phyloP scores from a whole-genome alignment of 352 stramenopile genomes.

The Globisporangium spinosum region DNA sequence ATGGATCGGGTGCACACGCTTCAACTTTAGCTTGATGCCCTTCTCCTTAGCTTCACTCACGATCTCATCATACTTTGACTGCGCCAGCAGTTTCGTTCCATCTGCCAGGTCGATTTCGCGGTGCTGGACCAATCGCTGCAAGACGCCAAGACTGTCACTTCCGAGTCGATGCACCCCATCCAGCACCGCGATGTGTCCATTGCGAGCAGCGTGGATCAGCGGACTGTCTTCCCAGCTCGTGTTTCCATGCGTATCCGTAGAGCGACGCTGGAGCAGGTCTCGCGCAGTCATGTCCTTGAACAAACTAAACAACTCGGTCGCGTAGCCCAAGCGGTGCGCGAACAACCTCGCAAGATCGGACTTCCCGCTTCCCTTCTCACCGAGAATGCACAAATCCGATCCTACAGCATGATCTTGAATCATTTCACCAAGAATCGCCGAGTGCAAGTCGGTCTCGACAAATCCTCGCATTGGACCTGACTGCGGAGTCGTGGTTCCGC shows the following conservation, averaged over 20 bases:
- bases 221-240: constrained; percentile 92
- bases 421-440: constrained; percentile 55
- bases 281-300: constrained; percentile 93
- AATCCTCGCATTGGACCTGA: constrained; percentile 34
- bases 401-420: constrained; percentile 76
- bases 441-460: constrained; percentile 57
- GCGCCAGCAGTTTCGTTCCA: constrained; percentile 74
- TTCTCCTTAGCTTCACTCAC: constrained; percentile 19
- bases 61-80: constrained; percentile 57
- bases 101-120: constrained; percentile 88
- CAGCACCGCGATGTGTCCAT: constrained; percentile 84
- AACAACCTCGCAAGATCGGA: constrained; percentile 67
- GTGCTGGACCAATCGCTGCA: constrained; percentile 87
- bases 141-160: constrained; percentile 84
- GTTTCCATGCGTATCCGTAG: constrained; percentile 83
- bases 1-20: constrained; percentile 68
- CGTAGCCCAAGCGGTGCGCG: constrained; percentile 72
- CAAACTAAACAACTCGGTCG: constrained; percentile 88
- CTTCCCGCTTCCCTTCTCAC: constrained; percentile 83
- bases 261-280: constrained; percentile 89
- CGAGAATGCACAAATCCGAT: constrained; percentile 76
- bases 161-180: constrained; percentile 93
- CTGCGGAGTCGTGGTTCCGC: constrained; percentile 33
- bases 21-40: constrained; percentile 18
- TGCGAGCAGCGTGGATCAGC: constrained; percentile 83